These are phyloP conservation scores for Schizochytrium sp. DNA, from an alignment of 108 stramenopile genomes.

Conservation along the genomic window DNA sequence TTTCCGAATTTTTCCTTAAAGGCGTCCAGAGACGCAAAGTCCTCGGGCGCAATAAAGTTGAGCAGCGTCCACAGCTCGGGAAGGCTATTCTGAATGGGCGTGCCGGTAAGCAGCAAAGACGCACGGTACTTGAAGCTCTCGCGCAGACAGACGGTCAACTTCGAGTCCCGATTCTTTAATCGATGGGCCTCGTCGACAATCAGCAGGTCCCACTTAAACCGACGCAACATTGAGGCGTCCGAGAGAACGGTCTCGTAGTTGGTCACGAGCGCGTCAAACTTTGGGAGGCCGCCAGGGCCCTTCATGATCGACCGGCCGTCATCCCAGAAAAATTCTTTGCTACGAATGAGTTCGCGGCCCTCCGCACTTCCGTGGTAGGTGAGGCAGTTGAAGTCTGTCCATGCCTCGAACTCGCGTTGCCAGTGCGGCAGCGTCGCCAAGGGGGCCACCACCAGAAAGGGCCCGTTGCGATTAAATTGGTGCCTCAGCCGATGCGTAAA, in stretches of 20 bases:
- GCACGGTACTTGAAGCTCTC: conserved; percentile 52
- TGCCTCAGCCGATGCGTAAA: conserved; percentile 68
- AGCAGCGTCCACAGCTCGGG: conserved; percentile 90
- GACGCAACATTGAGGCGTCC: conserved; percentile 63
- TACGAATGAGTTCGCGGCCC: conserved; percentile 9
- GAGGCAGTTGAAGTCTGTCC: conserved; percentile 50
- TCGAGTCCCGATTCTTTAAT: conserved; percentile 80
- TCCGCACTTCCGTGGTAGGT: conserved; percentile 44
- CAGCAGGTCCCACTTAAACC: conserved; percentile 87
- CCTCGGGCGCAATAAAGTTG: conserved; percentile 79
- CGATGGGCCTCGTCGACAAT: conserved; percentile 98
- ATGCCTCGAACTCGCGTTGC: conserved; percentile 60
- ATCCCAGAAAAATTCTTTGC: conserved; percentile 18
- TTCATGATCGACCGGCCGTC: conserved; percentile 67
- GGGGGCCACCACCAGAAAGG: conserved; percentile 83
- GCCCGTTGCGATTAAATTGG: conserved; percentile 52
- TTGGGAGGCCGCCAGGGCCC: conserved; percentile 57
- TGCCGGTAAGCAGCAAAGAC: conserved; percentile 90
- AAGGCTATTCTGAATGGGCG: conserved; percentile 94
- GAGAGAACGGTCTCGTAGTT: conserved; percentile 91
- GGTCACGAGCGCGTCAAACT: conserved; percentile 90
- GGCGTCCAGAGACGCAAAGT: conserved; percentile 73
- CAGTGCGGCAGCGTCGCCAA: conserved; percentile 86
- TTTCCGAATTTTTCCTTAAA: conserved; percentile 91
- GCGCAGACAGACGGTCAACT: conserved; percentile 38